These are phyloP conservation scores for Globisporangium barbulae DNA, from an alignment of 352 stramenopile species.

Conservation along the genomic window DNA sequence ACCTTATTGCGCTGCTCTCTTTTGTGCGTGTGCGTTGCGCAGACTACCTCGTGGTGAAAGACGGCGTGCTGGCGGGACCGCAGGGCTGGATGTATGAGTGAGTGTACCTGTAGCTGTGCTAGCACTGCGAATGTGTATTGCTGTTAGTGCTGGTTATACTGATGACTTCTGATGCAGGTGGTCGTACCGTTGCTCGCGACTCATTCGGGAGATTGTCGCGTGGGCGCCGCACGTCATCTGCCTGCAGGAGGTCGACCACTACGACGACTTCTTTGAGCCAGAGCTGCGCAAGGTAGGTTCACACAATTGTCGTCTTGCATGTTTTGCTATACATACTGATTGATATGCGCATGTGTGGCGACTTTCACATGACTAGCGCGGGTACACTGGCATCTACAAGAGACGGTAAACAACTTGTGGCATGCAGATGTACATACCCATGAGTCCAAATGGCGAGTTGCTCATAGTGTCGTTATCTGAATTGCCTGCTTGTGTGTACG, in stretches of 20 bases:
- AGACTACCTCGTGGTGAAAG: slow-evolving; percentile 59
- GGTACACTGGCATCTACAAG: slow-evolving; percentile 56
- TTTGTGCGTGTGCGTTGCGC: neutral
- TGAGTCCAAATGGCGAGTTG: neutral
- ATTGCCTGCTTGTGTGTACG: neutral
- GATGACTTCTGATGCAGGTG: slow-evolving; percentile 22
- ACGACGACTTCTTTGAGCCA: slow-evolving; percentile 64
- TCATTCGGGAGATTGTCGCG: slow-evolving; percentile 52
- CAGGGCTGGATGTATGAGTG: slow-evolving; percentile 52
- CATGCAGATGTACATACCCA: neutral
- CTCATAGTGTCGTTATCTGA: neutral
- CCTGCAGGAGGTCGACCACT: slow-evolving; percentile 75
- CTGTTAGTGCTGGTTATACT: neutral
- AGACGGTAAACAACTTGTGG: slow-evolving; percentile 27
- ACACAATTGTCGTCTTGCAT: neutral
- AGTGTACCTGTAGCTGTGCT: neutral
- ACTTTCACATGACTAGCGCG: slow-evolving; percentile 18
- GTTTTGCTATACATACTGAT: neutral
- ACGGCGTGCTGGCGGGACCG: slow-evolving; percentile 20
- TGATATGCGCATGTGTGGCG: neutral
- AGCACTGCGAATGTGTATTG: neutral
- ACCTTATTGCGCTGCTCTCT: neutral
- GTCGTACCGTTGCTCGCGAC: slow-evolving; percentile 37
- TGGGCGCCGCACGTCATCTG: slow-evolving; percentile 53
- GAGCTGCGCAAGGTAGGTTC: slow-evolving; percentile 35